A percentile compares a stretch with the other conserved stretches of the same genome.
Evolutionary conservation across 257 asterid genomes (phyloP).

Genomic region (Salvia hispanica): DNA sequence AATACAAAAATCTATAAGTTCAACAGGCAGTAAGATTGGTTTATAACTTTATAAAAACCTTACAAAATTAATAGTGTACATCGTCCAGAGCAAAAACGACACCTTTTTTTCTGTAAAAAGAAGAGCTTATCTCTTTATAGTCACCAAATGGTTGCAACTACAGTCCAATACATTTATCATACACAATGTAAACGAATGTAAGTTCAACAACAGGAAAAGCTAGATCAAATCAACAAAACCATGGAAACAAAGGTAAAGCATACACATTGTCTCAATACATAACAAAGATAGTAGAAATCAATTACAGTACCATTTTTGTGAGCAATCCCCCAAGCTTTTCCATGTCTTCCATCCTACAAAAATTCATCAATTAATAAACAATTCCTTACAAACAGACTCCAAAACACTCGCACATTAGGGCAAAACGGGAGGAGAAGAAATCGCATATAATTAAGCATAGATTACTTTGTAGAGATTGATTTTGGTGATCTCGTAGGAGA

Average conservation of each 20-base stretch:
- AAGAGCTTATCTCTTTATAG: not conserved
- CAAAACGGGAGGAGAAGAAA: not conserved
- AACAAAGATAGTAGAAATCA: not conserved
- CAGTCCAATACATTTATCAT: conserved; percentile 4
- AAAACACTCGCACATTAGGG: not conserved
- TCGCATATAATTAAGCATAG: not conserved
- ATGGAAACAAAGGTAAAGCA: conserved; percentile 5
- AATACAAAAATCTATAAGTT: not conserved
- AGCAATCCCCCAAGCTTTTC: conserved; percentile 98
- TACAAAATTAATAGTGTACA: not conserved
- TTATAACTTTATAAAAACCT: not conserved
- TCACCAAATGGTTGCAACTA: too few relatives aligned
- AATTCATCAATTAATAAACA: conserved; percentile 6
- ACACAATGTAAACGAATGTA: not conserved
- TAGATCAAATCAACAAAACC: not conserved
- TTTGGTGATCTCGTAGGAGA: conserved; percentile 86
- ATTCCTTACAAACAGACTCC: not conserved
- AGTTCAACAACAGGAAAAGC: not conserved
- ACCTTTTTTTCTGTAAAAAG: not conserved
- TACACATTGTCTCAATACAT: not conserved
- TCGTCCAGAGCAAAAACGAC: not conserved
- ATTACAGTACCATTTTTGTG: conserved; percentile 74
- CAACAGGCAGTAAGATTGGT: not conserved
- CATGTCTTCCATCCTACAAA: conserved; percentile 83
- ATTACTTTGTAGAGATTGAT: conserved; percentile 90